Evolutionary conservation across 148 eudicot genomes (phyloP).

Genomic region (Silene latifolia): DNA sequence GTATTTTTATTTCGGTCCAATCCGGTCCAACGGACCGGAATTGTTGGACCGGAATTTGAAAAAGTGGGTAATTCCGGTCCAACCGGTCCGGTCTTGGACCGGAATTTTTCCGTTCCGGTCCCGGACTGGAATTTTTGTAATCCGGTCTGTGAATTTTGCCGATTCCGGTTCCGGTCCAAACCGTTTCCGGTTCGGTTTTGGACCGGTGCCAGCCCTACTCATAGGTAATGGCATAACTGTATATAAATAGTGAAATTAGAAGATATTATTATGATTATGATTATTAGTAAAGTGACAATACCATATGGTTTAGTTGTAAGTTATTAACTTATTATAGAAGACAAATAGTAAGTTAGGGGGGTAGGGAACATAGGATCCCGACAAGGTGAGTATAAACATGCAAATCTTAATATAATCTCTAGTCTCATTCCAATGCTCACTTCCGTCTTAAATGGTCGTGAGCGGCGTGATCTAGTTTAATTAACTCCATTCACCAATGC

Average conservation of each 20-base stretch:
- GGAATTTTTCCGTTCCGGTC: too few species aligned
- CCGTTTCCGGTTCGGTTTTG: too few species aligned
- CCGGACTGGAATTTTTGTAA: too few species aligned
- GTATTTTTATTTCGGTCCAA: too few species aligned
- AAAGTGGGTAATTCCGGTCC: too few species aligned
- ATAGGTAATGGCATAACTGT: too few species aligned
- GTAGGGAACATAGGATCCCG: conserved; percentile 31
- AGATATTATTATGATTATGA: neutral
- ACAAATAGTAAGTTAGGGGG: conserved; percentile 17
- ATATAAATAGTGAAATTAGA: neutral
- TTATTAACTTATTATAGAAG: conserved; percentile 14
- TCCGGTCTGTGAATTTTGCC: too few species aligned
- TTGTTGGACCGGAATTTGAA: too few species aligned
- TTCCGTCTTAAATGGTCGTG: conserved; percentile 11
- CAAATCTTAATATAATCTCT: neutral
- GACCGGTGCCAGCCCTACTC: too few species aligned
- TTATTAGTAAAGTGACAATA: neutral
- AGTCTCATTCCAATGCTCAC: neutral
- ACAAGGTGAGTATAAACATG: conserved; percentile 28
- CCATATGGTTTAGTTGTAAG: conserved; percentile 16
- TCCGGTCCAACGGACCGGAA: too few species aligned
- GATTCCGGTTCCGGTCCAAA: too few species aligned
- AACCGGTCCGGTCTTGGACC: too few species aligned
- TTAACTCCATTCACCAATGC: conserved; percentile 14
- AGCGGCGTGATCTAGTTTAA: conserved; percentile 6